Evolutionary conservation across 345 rosid species (phyloP), one percentile per base, ranked within the genome.

Genomic region (Lepidium aucheri): DNA sequence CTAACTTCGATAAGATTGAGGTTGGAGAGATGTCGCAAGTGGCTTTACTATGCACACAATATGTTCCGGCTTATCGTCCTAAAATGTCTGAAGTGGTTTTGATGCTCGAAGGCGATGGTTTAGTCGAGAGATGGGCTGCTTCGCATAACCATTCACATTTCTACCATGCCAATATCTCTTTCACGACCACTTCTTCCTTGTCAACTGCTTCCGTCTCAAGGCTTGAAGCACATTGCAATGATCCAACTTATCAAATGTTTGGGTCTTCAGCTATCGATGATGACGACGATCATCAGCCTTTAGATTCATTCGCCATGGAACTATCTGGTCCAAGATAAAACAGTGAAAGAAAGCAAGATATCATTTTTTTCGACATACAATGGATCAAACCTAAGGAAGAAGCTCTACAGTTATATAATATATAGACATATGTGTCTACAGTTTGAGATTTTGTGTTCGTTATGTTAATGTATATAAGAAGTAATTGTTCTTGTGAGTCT

Each of bases 61-160:
- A 76, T 78, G 77, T 89, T 45, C 98, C 95, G 0, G 82, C 91
- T 14, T 95, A 92, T 68, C 86, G 98, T 2, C 98, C 97, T 13
- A 92, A 84, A 68, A 92, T 89, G 95, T 87, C 95, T 0, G 93
- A 89, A 51, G 95, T 92, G 39, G 91, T 92, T 38, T 77, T 80
- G 78, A 92, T 92, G 98, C 93, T 92, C 0, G 95, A 92, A 82
- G 97, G 98, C 0, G 98, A 92, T 28, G 98, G 97, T 13, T 86
- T 89, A 1, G 97, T 95, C 0, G 96, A 89, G 76, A 86, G 89
- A 81, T 92, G 97, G 98, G 95, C 88, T 9, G 86, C 88, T 12
- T 80, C 95, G 0, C 95, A 89, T 70, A 84, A 78, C 68, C 86
- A 80, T 67, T 59, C 67, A 16, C 76, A 73, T 59, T 73, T 73